Conservation (phyloP, 345 rosid species). For the Salix udensis region DNA sequence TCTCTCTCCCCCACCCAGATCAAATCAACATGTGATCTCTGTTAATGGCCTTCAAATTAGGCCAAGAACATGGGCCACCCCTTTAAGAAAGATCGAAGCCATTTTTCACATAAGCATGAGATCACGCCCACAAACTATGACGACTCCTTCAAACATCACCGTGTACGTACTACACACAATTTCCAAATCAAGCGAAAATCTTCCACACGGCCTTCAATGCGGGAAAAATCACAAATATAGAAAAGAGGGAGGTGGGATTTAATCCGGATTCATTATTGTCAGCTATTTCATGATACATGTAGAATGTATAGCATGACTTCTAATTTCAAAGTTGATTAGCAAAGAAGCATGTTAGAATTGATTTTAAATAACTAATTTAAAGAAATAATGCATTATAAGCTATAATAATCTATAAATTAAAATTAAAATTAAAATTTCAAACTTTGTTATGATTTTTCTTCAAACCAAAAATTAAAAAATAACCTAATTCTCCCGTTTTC, state of each 20-base stretch:
- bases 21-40: conserved; percentile 18
- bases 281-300: no score
- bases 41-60: conserved; percentile 39
- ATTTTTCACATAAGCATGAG: not conserved
- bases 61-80: conserved; percentile 23
- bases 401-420: no score
- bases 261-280: not conserved
- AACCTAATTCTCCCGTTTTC: no score
- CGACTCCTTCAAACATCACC: not conserved
- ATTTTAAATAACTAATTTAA: no score
- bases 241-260: not conserved
- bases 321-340: no score
- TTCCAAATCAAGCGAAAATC: not conserved
- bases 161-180: not conserved
- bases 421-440: no score
- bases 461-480: no score
- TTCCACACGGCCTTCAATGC: not conserved
- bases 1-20: not conserved
- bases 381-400: no score
- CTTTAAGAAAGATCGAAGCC: not conserved
- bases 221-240: not conserved
- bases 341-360: no score
- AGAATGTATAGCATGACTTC: no score
- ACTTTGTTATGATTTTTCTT: no score
- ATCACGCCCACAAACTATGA: not conserved